phyloP scores from a whole-genome alignment of 2,329 filamentous ascomycete species.

The Hymenoscyphus scutula region DNA sequence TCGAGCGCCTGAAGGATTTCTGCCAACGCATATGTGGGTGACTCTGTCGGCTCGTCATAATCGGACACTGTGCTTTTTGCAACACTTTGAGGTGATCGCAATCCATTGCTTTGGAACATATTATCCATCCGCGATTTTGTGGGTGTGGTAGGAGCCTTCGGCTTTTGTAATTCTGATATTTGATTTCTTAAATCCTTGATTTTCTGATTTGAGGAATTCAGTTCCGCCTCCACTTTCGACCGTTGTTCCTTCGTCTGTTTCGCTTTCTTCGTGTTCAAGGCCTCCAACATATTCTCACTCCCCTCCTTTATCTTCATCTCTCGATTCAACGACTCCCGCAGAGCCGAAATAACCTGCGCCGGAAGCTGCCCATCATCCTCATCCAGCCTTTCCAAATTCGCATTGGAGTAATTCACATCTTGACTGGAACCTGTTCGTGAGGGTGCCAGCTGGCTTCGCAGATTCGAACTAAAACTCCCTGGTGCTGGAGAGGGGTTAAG shows the following conservation, averaged over 20 bases:
- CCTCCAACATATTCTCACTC: conserved; percentile 96
- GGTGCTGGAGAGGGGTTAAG: conserved; percentile 68
- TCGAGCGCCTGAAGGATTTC: conserved; percentile 91
- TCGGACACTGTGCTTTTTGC: conserved; percentile 59
- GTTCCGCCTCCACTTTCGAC: conserved; percentile 76
- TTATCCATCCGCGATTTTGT: conserved; percentile 52
- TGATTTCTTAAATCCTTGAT: conserved; percentile 60
- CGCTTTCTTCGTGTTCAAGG: conserved; percentile 87
- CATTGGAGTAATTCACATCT: conserved; percentile 50
- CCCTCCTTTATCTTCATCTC: conserved; percentile 98
- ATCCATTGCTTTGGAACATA: conserved; percentile 44
- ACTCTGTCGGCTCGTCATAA: conserved; percentile 70
- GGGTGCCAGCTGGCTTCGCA: conserved; percentile 66
- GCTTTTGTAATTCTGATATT: conserved; percentile 58
- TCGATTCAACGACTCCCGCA: conserved; percentile 85
- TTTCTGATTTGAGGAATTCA: conserved; percentile 79
- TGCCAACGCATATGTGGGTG: conserved; percentile 84
- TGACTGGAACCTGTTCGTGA: conserved; percentile 62
- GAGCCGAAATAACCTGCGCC: conserved; percentile 70
- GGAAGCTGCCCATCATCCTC: conserved; percentile 60
- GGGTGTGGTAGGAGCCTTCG: conserved; percentile 45
- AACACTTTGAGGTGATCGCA: conserved; percentile 57
- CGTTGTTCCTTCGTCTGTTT: conserved; percentile 92
- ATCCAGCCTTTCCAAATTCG: conserved; percentile 55
- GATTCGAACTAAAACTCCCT: conserved; percentile 86